Conservation (phyloP, 805 yeast species). For the Scheffersomyces amazonensis region DNA sequence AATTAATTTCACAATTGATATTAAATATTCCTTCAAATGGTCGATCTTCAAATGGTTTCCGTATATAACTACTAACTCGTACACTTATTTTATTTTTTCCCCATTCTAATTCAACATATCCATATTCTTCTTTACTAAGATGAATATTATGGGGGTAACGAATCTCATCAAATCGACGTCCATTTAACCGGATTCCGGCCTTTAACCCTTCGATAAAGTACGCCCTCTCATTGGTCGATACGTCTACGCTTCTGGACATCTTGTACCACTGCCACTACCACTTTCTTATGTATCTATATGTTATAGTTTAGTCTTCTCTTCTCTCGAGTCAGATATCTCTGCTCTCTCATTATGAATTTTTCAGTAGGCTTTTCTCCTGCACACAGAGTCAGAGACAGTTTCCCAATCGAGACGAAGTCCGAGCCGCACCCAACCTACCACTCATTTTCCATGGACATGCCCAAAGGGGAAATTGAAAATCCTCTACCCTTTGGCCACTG, state of each 20-base stretch:
- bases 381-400: no score
- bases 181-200: constrained; percentile 63
- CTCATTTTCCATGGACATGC: no score
- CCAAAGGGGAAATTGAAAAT: no score
- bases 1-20: constrained; percentile 81
- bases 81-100: constrained; percentile 74
- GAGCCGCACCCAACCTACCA: no score
- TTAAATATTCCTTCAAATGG: constrained; percentile 91
- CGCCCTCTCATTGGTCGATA: constrained; percentile 60
- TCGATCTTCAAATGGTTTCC: constrained; percentile 81
- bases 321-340: no score
- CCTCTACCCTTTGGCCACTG: no score
- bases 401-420: no score
- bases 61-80: constrained; percentile 71
- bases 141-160: constrained; percentile 57
- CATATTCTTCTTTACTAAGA: constrained; percentile 67
- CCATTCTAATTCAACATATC: constrained; percentile 73
- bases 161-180: constrained; percentile 60
- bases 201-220: constrained; percentile 65
- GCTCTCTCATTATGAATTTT: no score
- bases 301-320: no score
- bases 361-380: no score
- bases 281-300: no score
- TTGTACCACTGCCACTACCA: not conserved
- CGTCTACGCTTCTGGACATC: constrained; percentile 62